Conservation (phyloP, 1,139 yeast species). For the Saccharomyces hybrid region DNA sequence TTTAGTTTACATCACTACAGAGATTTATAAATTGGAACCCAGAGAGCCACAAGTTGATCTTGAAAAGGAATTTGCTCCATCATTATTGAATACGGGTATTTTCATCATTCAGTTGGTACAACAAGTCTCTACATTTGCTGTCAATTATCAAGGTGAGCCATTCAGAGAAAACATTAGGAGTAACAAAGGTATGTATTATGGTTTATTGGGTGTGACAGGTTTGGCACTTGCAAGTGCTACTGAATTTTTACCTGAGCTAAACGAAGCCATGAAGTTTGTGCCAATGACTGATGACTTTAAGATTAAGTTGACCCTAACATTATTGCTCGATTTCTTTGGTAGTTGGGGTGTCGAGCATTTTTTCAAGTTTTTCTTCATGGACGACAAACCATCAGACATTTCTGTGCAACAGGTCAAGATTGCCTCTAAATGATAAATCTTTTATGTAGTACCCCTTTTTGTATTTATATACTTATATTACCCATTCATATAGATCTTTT, state of each 20-base stretch:
- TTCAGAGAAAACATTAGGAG: conserved; percentile 85
- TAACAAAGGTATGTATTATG: conserved; percentile 96
- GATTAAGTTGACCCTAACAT: conserved; percentile 61
- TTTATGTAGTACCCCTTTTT: not conserved
- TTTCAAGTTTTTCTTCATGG: conserved; percentile 81
- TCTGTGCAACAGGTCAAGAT: conserved; percentile 37
- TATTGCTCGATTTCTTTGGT: conserved; percentile 67
- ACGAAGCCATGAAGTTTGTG: conserved; percentile 85
- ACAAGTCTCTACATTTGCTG: conserved; percentile 96
- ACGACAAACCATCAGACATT: conserved; percentile 86
- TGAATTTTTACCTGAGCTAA: conserved; percentile 89
- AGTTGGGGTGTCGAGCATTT: conserved; percentile 75
- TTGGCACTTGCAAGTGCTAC: conserved; percentile 89
- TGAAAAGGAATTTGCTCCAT: conserved; percentile 82
- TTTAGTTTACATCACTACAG: conserved; percentile 71
- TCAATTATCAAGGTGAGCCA: conserved; percentile 95
- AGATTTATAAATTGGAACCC: conserved; percentile 83
- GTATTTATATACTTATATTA: conserved; percentile 4
- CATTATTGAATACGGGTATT: conserved; percentile 91
- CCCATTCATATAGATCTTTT: not conserved
- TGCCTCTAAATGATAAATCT: conserved; percentile 3
- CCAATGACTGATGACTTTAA: conserved; percentile 76
- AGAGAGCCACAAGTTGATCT: conserved; percentile 82
- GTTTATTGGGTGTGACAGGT: conserved; percentile 82
- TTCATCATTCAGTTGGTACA: conserved; percentile 90